Conservation (phyloP, 2,329 filamentous ascomycete genomes). For the Colletotrichum melonis region DNA sequence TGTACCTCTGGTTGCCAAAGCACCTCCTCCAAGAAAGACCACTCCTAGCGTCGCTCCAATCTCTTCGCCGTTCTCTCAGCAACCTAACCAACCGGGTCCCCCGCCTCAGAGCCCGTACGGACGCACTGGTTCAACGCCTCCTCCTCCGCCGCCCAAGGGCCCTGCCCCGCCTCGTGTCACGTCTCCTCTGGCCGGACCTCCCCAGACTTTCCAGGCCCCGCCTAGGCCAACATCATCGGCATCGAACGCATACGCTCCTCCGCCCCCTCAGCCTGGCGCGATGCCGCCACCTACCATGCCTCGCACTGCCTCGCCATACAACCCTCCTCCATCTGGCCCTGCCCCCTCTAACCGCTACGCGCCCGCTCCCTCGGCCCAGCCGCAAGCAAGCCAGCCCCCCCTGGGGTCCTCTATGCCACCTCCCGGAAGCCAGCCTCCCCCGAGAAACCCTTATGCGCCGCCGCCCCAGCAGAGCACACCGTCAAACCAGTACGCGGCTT, state of each 20-base stretch:
- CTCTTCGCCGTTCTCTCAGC: conserved; percentile 80
- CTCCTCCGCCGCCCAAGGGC: conserved; percentile 87
- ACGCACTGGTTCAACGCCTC: conserved; percentile 75
- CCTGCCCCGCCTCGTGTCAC: conserved; percentile 75
- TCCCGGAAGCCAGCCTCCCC: conserved; percentile 56
- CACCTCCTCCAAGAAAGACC: conserved; percentile 75
- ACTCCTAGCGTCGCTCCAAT: conserved; percentile 80
- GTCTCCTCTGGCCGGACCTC: conserved; percentile 74
- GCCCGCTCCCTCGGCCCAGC: conserved; percentile 70
- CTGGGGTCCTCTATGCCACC: conserved; percentile 50
- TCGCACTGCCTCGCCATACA: conserved; percentile 87
- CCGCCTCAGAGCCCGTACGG: conserved; percentile 71
- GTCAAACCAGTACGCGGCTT: conserved; percentile 71
- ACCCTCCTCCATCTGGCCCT: conserved; percentile 76
- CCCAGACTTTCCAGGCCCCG: conserved; percentile 57
- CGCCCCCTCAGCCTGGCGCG: conserved; percentile 52
- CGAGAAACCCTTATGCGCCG: conserved; percentile 54
- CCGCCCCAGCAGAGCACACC: conserved; percentile 59
- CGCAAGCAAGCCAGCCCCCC: conserved; percentile 57
- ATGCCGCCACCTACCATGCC: conserved; percentile 64
- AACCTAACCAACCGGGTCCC: conserved; percentile 64
- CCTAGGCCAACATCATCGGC: conserved; percentile 67
- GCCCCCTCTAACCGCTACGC: conserved; percentile 83
- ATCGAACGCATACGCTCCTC: conserved; percentile 73
- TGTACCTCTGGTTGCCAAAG: conserved; percentile 85